Evolutionary conservation across 2,329 filamentous ascomycete species (phyloP), one percentile per base, ranked within the genome.

Genomic region (Ophiostoma sp.): DNA sequence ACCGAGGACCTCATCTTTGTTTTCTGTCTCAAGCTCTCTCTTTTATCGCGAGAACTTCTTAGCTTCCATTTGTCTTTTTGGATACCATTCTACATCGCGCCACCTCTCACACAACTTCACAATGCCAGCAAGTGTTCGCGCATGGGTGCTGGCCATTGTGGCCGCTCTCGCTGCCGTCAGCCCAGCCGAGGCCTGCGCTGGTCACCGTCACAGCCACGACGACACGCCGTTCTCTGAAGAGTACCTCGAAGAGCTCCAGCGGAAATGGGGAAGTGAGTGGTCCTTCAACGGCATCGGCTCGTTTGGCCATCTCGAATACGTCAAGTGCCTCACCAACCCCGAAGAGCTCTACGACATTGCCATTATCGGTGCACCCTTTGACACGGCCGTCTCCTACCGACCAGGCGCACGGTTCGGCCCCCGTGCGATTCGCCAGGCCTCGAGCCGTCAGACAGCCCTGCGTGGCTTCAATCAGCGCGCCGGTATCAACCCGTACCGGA

Each of bases 391-490:
- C 55, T 89, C 85, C 77, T 93, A 92, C 81, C 85, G 91, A 72
- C 90, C 91, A 61, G 90, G 91, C 52, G 92, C 92, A 19, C 89
- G 95, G 9, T 97, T 97, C 79, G 95, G 95, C 0, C 95, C 95
- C 45, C 90, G 93, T 61, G 93, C 93, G 57, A 97, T 98, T 79
- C 91, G 95, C 72, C 91, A 93, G 52, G 94, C 93, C 55, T 95
- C 93, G 42, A 87, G 91, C 8, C 90, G 94, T 25, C 94, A 97
- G 82, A 93, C 92, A 17, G 87, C 90, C 2, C 93, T 92, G 81
- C 89, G 93, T 57, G 92, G 92, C 79, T 94, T 92, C 87, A 97
- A 97, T 82, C 89, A 92, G 1, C 90, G 94, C 28, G 94, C 93
- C 1, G 87, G 87, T 52, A 87, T 97, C 77, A 98, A 97, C 81